These are phyloP conservation scores for Xylaria scruposa DNA, from an alignment of 495 filamentous ascomycete genomes.

Conservation along the genomic window DNA sequence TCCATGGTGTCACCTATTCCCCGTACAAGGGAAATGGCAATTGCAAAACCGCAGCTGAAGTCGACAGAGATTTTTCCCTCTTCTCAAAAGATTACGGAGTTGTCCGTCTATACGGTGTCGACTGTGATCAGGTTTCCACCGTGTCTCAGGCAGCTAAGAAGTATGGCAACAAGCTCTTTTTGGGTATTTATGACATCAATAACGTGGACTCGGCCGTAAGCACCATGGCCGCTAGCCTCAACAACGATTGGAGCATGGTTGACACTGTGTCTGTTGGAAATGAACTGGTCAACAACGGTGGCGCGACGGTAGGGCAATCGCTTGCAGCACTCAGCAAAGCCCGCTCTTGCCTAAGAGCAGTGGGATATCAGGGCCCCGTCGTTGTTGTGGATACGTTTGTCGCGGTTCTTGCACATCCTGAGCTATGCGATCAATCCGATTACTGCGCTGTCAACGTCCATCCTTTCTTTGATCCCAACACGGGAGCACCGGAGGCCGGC, in stretches of 20 bases:
- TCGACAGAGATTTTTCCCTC: slow-evolving; percentile 66
- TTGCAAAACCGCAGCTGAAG: slow-evolving; percentile 70
- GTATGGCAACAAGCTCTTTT: slow-evolving; percentile 70
- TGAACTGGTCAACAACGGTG: slow-evolving; percentile 73
- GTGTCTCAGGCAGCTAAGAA: slow-evolving; percentile 65
- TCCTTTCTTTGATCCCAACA: slow-evolving; percentile 77
- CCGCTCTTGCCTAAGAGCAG: slow-evolving; percentile 59
- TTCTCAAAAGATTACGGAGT: slow-evolving; percentile 59
- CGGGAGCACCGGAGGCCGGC: slow-evolving; percentile 64
- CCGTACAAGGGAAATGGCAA: slow-evolving; percentile 70
- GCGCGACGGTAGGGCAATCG: slow-evolving; percentile 58
- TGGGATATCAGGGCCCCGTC: slow-evolving; percentile 75
- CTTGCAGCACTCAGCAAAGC: slow-evolving; percentile 62
- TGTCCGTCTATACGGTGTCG: slow-evolving; percentile 81
- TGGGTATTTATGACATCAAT: slow-evolving; percentile 72
- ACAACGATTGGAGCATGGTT: slow-evolving; percentile 66
- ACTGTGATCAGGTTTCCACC: slow-evolving; percentile 72
- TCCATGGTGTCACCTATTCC: slow-evolving; percentile 72
- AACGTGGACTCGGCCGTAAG: slow-evolving; percentile 60
- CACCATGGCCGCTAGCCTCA: slow-evolving; percentile 57
- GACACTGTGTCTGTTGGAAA: slow-evolving; percentile 81
- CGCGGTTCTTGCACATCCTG: slow-evolving; percentile 67
- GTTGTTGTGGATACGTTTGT: slow-evolving; percentile 82
- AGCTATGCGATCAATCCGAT: slow-evolving; percentile 75
- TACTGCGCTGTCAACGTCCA: slow-evolving; percentile 84